These are phyloP conservation scores for Spathaspora sp. DNA, from an alignment of 805 yeast genomes.

Conservation along the genomic window DNA sequence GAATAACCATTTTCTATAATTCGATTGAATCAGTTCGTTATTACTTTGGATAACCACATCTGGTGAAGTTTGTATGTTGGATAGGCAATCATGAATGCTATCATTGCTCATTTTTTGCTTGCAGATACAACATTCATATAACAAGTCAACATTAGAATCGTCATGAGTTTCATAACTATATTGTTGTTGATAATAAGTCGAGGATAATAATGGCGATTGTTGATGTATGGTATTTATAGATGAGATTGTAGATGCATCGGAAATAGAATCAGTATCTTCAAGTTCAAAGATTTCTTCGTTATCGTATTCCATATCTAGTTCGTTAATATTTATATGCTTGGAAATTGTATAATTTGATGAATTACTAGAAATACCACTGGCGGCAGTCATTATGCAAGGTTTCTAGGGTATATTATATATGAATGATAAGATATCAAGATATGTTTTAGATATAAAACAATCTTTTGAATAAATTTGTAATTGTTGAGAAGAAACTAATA, in stretches of 20 bases:
- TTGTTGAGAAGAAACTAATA: neutral
- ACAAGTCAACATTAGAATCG: constrained; percentile 1
- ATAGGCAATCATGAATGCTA: neutral
- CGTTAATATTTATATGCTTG: neutral
- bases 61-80: neutral
- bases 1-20: constrained; percentile 25
- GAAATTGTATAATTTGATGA: neutral
- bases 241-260: constrained; percentile 1
- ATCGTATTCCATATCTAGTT: neutral
- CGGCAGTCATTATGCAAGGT: neutral
- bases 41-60: constrained; percentile 9
- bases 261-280: constrained; percentile 5
- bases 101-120: constrained; percentile 7
- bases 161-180: constrained; percentile 1
- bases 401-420: neutral
- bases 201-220: constrained; percentile 2
- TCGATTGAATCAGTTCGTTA: constrained; percentile 15
- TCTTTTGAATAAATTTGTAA: neutral
- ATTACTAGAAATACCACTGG: neutral
- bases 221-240: constrained; percentile 1
- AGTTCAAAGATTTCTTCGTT: constrained; percentile 10
- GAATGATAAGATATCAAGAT: neutral
- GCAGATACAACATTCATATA: constrained; percentile 15
- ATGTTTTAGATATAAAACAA: neutral
- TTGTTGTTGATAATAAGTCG: constrained; percentile 1